Base-by-base conservation (phyloP, 1,284 basidiomycete genomes). In the Exobasidium rhododendri region DNA sequence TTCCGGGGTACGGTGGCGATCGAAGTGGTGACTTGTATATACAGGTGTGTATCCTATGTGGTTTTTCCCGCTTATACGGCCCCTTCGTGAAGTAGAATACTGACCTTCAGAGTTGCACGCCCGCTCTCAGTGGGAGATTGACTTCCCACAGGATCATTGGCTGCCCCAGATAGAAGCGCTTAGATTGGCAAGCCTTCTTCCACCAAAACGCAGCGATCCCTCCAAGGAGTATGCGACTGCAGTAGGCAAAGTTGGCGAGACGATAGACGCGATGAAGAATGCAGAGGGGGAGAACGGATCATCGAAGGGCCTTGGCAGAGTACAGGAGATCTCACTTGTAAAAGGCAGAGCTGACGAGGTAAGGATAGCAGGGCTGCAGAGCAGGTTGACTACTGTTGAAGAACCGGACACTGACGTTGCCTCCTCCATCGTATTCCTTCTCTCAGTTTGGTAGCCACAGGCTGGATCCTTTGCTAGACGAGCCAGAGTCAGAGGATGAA, bases 21-120 rank as follows among this genome's bases (percentile, higher is more conserved):
- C 62, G 62, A 50, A 64, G 63, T 59, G 75, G 75, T 4, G 75
- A 78, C 47, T 58, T 78, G 0, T 78, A 72, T 56, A 67, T 78
- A 40, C 35, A 40, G 35, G 35, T 40, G 17, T 40, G 35, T 40
- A n/a, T n/a, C n/a, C n/a, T n/a, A n/a, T n/a, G n/a, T n/a, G n/a
- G n/a, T n/a, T n/a, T n/a, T n/a, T n/a, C n/a, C n/a, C n/a, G n/a
- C n/a, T n/a, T n/a, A n/a, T n/a, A n/a, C n/a, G n/a, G n/a, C n/a
- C n/a, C n/a, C n/a, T n/a, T n/a, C n/a, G n/a, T n/a, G n/a, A n/a
- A n/a, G n/a, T n/a, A n/a, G n/a, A n/a, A n/a, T n/a, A n/a, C n/a
- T n/a, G n/a, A n/a, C 35, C 17, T 40, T 10, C 35, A 40, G 35
- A 40, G 10, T 40, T 40, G 14, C 43, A n/a, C 35, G 17, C 35